Percentiles rank a stretch among this genome's conserved stretches.
phyloP scores from a whole-genome alignment of 2,329 filamentous ascomycete species.

The Aspergillus ochraceus region DNA sequence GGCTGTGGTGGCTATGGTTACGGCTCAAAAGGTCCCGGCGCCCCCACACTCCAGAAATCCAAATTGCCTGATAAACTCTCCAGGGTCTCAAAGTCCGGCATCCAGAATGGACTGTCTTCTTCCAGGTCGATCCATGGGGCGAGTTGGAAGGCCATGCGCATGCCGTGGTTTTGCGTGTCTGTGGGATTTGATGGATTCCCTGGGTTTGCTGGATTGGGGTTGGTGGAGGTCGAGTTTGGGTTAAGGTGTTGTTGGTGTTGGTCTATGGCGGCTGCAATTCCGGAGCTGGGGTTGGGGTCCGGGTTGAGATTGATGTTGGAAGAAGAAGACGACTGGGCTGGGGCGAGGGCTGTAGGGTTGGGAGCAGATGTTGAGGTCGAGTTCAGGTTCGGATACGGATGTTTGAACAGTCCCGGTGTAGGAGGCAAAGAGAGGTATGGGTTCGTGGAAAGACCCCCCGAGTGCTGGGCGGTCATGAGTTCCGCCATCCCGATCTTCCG shows the following conservation, averaged over 20 bases:
- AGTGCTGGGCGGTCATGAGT: slow-evolving; percentile 40
- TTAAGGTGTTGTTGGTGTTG: neutral
- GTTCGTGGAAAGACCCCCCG: slow-evolving; percentile 5
- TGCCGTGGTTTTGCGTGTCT: slow-evolving; percentile 33
- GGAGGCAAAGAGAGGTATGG: neutral
- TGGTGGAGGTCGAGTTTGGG: neutral
- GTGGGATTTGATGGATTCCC: neutral
- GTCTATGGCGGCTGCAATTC: neutral
- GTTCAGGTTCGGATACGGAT: slow-evolving; percentile 1
- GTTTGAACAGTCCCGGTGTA: slow-evolving; percentile 15
- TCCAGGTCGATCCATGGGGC: slow-evolving; percentile 43
- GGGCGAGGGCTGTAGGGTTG: neutral
- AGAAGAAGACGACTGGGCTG: neutral
- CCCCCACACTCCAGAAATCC: slow-evolving; percentile 29
- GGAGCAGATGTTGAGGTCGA: neutral
- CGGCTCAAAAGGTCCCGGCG: slow-evolving; percentile 30
- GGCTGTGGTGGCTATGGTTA: neutral
- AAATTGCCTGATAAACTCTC: slow-evolving; percentile 31
- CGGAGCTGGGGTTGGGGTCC: no score
- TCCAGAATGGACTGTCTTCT: slow-evolving; percentile 37
- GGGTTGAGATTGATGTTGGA: slow-evolving; percentile 5
- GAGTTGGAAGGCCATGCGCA: slow-evolving; percentile 40
- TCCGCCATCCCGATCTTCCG: slow-evolving; percentile 40
- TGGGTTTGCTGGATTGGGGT: no score
- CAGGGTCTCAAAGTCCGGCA: slow-evolving; percentile 41